phyloP scores from a whole-genome alignment of 2,329 filamentous ascomycete genomes.

The Teratosphaeriaceae sp. region DNA sequence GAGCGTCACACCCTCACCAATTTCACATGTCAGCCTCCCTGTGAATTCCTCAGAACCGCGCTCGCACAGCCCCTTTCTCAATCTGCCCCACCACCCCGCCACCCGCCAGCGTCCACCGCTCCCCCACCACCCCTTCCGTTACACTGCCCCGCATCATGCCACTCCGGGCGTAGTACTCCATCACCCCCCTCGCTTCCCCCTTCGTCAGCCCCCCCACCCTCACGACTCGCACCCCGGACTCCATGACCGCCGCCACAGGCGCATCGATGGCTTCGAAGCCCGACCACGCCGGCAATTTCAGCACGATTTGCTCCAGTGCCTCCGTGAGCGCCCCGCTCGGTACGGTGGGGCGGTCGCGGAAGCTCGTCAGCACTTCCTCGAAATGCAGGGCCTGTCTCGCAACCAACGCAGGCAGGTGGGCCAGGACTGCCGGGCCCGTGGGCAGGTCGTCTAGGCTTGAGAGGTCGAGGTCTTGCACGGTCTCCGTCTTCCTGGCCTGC shows the following conservation, averaged over 20 bases:
- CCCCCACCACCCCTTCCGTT: constrained; percentile 62
- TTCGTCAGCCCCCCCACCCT: constrained; percentile 63
- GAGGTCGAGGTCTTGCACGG: no score
- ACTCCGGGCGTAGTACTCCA: constrained; percentile 92
- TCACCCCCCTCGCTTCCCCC: constrained; percentile 66
- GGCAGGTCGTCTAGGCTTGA: no score
- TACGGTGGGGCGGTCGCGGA: no score
- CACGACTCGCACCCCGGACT: constrained; percentile 34
- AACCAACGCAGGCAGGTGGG: no score
- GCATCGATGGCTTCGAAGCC: constrained; percentile 37
- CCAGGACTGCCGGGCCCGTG: no score
- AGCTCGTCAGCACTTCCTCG: no score
- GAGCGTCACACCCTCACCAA: no score
- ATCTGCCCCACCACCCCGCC: constrained; percentile 80
- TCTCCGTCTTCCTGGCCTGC: not conserved
- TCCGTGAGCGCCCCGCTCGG: no score
- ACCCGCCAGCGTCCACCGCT: constrained; percentile 79
- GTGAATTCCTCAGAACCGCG: constrained; percentile 34
- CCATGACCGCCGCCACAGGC: not conserved
- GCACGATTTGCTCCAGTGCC: no score
- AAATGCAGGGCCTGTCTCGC: no score
- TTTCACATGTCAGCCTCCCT: no score
- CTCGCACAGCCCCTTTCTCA: constrained; percentile 57
- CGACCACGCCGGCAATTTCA: constrained; percentile 37
- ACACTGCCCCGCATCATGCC: constrained; percentile 68